Base-by-base conservation (phyloP, 1,284 basidiomycete species). In the Wallemia mellicola region DNA sequence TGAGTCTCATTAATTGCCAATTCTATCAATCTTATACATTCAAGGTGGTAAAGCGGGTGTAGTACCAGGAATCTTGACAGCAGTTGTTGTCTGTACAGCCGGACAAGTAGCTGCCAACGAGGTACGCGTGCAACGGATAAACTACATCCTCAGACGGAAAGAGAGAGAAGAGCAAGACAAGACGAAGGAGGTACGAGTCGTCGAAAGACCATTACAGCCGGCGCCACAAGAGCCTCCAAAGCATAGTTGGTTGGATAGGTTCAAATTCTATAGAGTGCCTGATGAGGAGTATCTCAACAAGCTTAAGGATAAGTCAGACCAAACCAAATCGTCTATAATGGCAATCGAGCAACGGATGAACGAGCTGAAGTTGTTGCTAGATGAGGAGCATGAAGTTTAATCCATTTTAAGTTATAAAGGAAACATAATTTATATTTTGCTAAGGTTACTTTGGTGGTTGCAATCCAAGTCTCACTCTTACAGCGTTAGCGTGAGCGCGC, bases 401-500 rank as follows among this genome's bases (percentile, higher is more conserved):
- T 48, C 38, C 38, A 48, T 48, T 48, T 48, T 48, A 15, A 22
- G 14, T 17, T 48, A 48, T 11, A 48, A 22, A 17, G 3, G 38
- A 48, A 48, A 11, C 14, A 22, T 48, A 48, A 48, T n/a, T 17
- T 48, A 48, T 11, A 48, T 48, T n/a, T 48, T 48, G 38, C 38
- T 17, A 17, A n/a, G 9, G 38, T 48, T 11, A 32, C 19, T 22
- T 17, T 48, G 38, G 38, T 48, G 38, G 22, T 48, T 48, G 38
- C 38, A 48, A 17, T 17, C 38, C 38, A n/a, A 48, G 38, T 48
- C 72, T 59, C 22, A 73, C 62, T 26, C 65, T 64, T 11, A 73
- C 71, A 11, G 71, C 72, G 61, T 69, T 67, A 22, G 91, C 92
- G 71, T 99, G 94, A 27, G 88, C 94, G 66, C 87, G 81, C 19